Percentiles rank a stretch among this genome's conserved stretches.
These are phyloP conservation scores for Bertia moriformis DNA, from an alignment of 2,329 filamentous ascomycete genomes.

Conservation along the genomic window DNA sequence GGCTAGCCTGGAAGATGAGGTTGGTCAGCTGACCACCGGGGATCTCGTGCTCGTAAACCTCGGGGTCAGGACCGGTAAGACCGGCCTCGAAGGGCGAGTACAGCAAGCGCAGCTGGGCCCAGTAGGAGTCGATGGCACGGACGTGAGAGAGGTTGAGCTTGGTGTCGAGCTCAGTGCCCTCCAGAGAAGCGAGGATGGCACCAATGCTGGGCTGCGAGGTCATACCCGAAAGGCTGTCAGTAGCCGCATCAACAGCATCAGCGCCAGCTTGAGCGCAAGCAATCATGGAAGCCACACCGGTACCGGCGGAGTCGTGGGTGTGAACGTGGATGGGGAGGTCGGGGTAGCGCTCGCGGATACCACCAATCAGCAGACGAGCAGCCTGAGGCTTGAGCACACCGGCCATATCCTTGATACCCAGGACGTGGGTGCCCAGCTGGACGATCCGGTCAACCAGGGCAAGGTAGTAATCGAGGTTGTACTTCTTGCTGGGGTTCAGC, in stretches of 20 bases:
- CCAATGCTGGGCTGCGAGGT: slow-evolving; percentile 97
- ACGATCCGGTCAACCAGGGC: slow-evolving; percentile 84
- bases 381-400: slow-evolving; percentile 94
- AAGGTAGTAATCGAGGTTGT: slow-evolving; percentile 92
- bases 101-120: slow-evolving; percentile 85
- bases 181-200: slow-evolving; percentile 81
- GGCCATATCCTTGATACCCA: slow-evolving; percentile 95
- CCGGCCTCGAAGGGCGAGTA: slow-evolving; percentile 98
- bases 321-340: slow-evolving; percentile 96
- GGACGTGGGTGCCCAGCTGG: slow-evolving; percentile 69
- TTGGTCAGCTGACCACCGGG: slow-evolving; percentile 97
- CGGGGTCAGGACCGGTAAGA: slow-evolving; percentile 81
- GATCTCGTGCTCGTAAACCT: slow-evolving; percentile 98
- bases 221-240: slow-evolving; percentile 94
- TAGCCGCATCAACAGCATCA: slow-evolving; percentile 88
- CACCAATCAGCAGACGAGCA: slow-evolving; percentile 70
- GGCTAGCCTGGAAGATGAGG: slow-evolving; percentile 97
- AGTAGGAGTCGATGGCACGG: slow-evolving; percentile 83
- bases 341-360: slow-evolving; percentile 87
- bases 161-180: slow-evolving; percentile 68
- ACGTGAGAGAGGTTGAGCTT: slow-evolving; percentile 70
- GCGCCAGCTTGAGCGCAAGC: slow-evolving; percentile 87
- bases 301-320: slow-evolving; percentile 96
- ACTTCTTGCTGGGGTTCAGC: slow-evolving; percentile 87
- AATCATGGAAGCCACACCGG: slow-evolving; percentile 95